phyloP scores from a whole-genome alignment of 1,139 yeast genomes.

The Lodderomyces metapsilosis region DNA sequence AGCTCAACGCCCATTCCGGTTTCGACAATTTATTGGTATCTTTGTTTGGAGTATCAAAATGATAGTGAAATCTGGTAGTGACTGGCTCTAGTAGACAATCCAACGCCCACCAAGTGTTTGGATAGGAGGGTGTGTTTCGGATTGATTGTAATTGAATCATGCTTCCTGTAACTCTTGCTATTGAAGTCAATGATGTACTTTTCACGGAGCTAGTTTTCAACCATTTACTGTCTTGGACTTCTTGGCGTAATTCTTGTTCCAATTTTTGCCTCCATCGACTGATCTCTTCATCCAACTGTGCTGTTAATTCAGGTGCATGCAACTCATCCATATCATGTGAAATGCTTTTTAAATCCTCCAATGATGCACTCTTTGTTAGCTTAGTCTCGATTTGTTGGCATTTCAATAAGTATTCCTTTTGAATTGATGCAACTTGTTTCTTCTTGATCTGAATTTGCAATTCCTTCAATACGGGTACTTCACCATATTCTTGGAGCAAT shows the following conservation, averaged over 20 bases:
- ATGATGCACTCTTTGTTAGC: background rate
- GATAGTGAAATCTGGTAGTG: slow-evolving; percentile 64
- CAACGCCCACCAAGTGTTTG: slow-evolving; percentile 58
- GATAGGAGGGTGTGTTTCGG: slow-evolving; percentile 31
- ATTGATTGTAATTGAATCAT: slow-evolving; percentile 42
- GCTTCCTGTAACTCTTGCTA: slow-evolving; percentile 14
- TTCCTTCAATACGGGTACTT: slow-evolving; percentile 15
- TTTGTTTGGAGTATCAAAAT: slow-evolving; percentile 56
- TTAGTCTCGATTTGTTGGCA: background rate
- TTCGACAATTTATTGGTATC: slow-evolving; percentile 70
- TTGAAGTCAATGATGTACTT: slow-evolving; percentile 11
- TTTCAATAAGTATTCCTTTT: background rate
- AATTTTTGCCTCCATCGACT: slow-evolving; percentile 4
- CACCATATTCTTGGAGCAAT: slow-evolving; percentile 17
- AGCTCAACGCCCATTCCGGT: slow-evolving; percentile 78
- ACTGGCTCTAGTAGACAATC: slow-evolving; percentile 57
- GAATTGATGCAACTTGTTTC: slow-evolving; percentile 7
- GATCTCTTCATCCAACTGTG: slow-evolving; percentile 5
- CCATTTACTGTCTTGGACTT: slow-evolving; percentile 19
- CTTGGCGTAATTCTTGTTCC: slow-evolving; percentile 6
- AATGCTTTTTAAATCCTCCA: background rate
- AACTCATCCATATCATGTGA: slow-evolving; percentile 1
- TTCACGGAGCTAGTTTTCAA: slow-evolving; percentile 11
- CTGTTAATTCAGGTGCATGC: slow-evolving; percentile 6
- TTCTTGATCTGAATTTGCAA: slow-evolving; percentile 10